Evolutionary conservation across 2,329 filamentous ascomycete species (phyloP).

Genomic region (Trichoderma aggressivum): DNA sequence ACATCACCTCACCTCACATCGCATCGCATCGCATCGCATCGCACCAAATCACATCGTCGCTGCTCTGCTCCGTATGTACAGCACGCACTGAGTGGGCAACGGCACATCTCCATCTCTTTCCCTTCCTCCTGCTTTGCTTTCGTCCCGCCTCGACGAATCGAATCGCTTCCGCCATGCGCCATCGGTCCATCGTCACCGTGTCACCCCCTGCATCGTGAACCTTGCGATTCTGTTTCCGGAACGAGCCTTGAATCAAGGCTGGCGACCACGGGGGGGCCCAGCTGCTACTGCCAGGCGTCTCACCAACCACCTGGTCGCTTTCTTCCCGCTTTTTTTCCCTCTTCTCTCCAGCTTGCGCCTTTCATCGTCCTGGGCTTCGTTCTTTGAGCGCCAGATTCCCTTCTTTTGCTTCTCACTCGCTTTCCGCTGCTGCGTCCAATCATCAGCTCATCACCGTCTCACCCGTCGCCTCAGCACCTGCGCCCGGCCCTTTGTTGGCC

Average conservation of each 20-base stretch:
- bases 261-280: not conserved
- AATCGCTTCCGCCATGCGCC: slow-evolving; percentile 9
- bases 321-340: not conserved
- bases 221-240: slow-evolving; percentile 6
- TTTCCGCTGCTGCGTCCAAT: not conserved
- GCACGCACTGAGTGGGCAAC: not conserved
- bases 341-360: not conserved
- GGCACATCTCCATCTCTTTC: not conserved
- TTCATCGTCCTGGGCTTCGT: not conserved
- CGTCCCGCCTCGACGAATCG: slow-evolving; percentile 12
- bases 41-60: not conserved
- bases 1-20: not conserved
- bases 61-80: not conserved
- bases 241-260: slow-evolving; percentile 10
- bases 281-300: not conserved
- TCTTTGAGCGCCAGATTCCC: not conserved
- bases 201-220: slow-evolving; percentile 20
- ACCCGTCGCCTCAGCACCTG: slow-evolving; percentile 14
- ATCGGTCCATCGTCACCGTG: slow-evolving; percentile 4
- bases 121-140: not conserved
- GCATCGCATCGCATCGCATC: not conserved
- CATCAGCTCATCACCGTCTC: slow-evolving; percentile 12
- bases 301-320: not conserved
- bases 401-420: slow-evolving; percentile 8
- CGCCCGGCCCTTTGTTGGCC: slow-evolving; percentile 1